A percentile compares a stretch with the other conserved stretches of the same genome.
Conservation (phyloP, 2,329 filamentous ascomycete species). For the Microsporum audouinii region DNA sequence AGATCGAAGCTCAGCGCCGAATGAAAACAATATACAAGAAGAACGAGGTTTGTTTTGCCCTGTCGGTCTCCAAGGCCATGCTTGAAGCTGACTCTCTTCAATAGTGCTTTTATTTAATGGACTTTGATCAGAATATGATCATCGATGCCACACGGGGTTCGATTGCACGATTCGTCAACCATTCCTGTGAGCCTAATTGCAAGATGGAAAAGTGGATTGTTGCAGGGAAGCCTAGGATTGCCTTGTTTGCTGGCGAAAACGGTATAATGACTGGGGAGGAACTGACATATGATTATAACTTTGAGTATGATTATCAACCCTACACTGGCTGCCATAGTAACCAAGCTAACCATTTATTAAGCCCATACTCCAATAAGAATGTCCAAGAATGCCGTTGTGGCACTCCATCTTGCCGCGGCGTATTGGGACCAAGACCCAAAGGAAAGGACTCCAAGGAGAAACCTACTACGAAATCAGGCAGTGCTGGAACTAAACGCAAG, state of each 20-base stretch:
- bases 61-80: neutral
- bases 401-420: conserved; percentile 48
- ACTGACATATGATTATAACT: conserved; percentile 84
- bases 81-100: neutral
- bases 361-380: conserved; percentile 49
- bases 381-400: conserved; percentile 55
- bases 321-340: neutral
- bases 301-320: conserved; percentile 41
- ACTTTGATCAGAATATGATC: conserved; percentile 96
- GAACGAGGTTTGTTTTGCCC: conserved; percentile 60
- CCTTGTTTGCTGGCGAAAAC: conserved; percentile 79
- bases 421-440: conserved; percentile 47
- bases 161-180: conserved; percentile 95
- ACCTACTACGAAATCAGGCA: neutral
- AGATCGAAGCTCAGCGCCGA: conserved; percentile 80
- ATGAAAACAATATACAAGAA: conserved; percentile 93
- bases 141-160: conserved; percentile 94
- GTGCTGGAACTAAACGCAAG: conserved; percentile 27
- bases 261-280: conserved; percentile 93
- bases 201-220: conserved; percentile 98
- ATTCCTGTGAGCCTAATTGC: conserved; percentile 93
- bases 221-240: conserved; percentile 86
- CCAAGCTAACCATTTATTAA: conserved; percentile 15
- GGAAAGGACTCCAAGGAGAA: conserved; percentile 29
- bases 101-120: conserved; percentile 97